phyloP scores from a whole-genome alignment of 139 green algal genomes.

The Closterium sp. region DNA sequence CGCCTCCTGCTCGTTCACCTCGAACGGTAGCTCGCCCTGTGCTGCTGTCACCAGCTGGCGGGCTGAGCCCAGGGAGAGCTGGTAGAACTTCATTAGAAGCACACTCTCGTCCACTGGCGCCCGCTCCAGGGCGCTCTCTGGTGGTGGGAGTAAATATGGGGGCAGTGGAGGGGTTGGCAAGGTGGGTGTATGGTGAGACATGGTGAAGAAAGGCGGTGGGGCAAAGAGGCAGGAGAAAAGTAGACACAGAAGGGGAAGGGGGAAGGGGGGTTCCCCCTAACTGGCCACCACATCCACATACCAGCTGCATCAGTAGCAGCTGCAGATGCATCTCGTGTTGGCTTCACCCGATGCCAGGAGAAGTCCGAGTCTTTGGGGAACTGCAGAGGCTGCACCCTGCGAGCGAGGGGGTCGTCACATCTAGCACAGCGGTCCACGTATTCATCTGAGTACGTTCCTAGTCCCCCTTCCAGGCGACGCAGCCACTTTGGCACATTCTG shows the following conservation, averaged over 20 bases:
- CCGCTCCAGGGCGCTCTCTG: slow-evolving; percentile 7
- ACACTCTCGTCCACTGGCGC: slow-evolving; percentile 34
- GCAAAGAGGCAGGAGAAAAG: neutral
- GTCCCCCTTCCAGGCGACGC: neutral
- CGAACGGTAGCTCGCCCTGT: slow-evolving; percentile 41
- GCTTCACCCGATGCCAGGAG: neutral
- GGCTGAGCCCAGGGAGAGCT: neutral
- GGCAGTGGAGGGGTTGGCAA: neutral
- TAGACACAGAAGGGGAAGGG: neutral
- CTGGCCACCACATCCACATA: too few species aligned
- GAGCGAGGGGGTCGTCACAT: neutral
- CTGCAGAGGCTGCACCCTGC: neutral
- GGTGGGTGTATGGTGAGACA: too few species aligned
- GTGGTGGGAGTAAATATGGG: neutral
- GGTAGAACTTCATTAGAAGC: slow-evolving; percentile 45
- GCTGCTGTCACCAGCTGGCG: neutral
- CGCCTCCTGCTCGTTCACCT: slow-evolving; percentile 26
- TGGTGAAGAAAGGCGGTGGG: too few species aligned
- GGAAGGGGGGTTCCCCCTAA: too few species aligned
- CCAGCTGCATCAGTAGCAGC: neutral
- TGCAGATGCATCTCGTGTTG: neutral
- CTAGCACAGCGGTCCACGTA: neutral
- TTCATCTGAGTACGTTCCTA: neutral
- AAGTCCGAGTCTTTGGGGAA: neutral
- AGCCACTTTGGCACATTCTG: slow-evolving; percentile 1